A percentile compares a stretch with the other conserved stretches of the same genome.
Conservation (phyloP, 768 basidiomycete genomes). For the Leccinum longicurvipes region DNA sequence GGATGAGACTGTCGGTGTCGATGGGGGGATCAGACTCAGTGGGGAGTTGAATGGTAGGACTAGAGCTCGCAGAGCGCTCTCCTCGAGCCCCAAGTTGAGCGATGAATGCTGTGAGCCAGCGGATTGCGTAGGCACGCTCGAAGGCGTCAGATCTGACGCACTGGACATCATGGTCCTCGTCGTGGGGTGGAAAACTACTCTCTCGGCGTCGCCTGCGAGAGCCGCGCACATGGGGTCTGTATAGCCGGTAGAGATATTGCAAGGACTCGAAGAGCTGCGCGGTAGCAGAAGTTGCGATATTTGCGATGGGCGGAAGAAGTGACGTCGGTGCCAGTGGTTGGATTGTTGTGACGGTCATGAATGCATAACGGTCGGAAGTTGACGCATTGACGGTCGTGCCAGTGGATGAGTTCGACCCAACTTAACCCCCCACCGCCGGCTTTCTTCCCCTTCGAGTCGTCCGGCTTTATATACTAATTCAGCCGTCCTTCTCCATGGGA, state of each 20-base stretch:
- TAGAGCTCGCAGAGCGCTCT: neutral
- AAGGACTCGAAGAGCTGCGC: constrained; percentile 43
- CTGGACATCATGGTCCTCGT: constrained; percentile 19
- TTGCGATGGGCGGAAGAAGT: constrained; percentile 50
- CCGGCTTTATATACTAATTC: no score
- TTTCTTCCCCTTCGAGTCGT: no score
- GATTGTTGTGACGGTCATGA: no score
- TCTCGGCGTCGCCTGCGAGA: constrained; percentile 40
- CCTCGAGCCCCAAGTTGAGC: constrained; percentile 30
- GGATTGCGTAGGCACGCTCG: constrained; percentile 65
- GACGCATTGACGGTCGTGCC: no score
- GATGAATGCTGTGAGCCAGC: constrained; percentile 72
- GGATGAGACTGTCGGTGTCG: constrained; percentile 40
- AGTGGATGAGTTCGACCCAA: no score
- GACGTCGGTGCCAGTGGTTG: no score
- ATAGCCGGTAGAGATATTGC: constrained; percentile 50
- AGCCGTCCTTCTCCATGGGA: no score
- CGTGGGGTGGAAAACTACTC: neutral
- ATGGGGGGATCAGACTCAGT: neutral
- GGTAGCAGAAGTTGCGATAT: constrained; percentile 35
- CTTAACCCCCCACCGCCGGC: no score
- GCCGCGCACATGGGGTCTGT: constrained; percentile 61
- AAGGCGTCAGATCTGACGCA: constrained; percentile 53
- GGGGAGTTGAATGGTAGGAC: neutral
- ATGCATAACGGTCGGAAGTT: no score